Evolutionary conservation across 306 rosid species (phyloP).

Genomic region (Geum urbanum): DNA sequence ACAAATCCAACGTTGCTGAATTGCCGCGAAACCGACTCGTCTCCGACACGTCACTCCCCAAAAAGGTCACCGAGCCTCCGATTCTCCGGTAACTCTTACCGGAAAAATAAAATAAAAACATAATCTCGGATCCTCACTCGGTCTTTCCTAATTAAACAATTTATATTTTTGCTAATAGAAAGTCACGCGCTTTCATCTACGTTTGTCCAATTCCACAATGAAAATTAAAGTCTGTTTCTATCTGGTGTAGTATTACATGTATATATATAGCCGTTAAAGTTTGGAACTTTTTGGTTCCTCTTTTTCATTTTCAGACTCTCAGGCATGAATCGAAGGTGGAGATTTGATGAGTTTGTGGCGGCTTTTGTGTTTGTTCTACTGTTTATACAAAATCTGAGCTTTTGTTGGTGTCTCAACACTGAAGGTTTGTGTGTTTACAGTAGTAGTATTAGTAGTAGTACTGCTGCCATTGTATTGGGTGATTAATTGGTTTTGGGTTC

Average conservation of each 20-base stretch:
- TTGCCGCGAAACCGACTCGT: slow-evolving; percentile 20
- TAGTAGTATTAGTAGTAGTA: neutral
- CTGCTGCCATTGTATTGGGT: slow-evolving; percentile 7
- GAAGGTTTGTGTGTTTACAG: slow-evolving; percentile 35
- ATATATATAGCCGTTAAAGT: neutral
- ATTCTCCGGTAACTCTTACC: neutral
- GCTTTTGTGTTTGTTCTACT: slow-evolving; percentile 24
- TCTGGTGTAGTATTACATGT: neutral
- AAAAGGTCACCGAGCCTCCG: neutral
- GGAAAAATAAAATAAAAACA: neutral
- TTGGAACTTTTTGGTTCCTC: neutral
- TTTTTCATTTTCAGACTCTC: neutral
- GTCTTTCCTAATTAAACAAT: neutral
- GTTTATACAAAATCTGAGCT: slow-evolving; percentile 23
- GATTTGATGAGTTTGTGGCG: slow-evolving; percentile 28
- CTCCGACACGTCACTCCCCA: neutral
- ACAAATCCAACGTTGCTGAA: slow-evolving; percentile 12
- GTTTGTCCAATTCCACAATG: slow-evolving; percentile 15
- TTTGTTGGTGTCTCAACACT: slow-evolving; percentile 37
- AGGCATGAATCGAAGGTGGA: slow-evolving; percentile 40
- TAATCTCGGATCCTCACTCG: too few relatives aligned
- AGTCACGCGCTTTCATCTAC: slow-evolving; percentile 45
- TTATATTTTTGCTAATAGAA: too few relatives aligned
- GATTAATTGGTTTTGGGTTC: neutral
- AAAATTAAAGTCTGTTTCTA: neutral